A percentile compares a stretch with the other conserved stretches of the same genome.
Conservation (phyloP, 1,284 basidiomycete genomes). For the Ganoderma multipileum region DNA sequence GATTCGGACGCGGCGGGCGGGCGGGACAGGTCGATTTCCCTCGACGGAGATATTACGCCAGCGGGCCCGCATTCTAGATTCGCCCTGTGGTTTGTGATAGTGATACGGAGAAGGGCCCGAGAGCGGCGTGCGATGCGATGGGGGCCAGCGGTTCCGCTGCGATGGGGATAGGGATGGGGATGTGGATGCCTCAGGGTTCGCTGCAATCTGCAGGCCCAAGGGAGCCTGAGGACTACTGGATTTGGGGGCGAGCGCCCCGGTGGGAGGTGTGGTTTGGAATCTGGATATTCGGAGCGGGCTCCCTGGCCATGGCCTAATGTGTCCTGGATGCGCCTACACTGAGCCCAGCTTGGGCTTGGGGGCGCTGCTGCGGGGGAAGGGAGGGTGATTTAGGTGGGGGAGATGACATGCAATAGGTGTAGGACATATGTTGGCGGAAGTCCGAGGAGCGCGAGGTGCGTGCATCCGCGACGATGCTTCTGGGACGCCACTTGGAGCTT, state of each 20-base stretch:
- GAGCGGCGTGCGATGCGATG: background rate
- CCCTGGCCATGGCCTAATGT: background rate
- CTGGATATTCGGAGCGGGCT: background rate
- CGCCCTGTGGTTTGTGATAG: background rate
- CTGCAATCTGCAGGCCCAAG: background rate
- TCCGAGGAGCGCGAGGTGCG: background rate
- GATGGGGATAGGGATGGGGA: background rate
- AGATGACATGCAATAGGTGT: background rate
- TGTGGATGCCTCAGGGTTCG: background rate
- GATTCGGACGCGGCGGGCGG: background rate
- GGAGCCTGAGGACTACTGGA: no score
- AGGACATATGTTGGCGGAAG: background rate
- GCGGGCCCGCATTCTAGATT: background rate
- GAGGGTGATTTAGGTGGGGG: no score
- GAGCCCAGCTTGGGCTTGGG: background rate
- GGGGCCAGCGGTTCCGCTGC: conserved; percentile 1
- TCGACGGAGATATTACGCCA: conserved; percentile 22
- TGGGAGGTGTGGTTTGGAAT: no score
- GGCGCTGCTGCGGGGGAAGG: background rate
- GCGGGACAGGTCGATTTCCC: conserved; percentile 7
- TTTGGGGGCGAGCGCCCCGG: no score
- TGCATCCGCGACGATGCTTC: background rate
- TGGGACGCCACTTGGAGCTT: background rate
- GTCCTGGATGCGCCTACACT: background rate
- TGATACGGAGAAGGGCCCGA: no score